Percentiles rank a stretch among this genome's conserved stretches.
phyloP scores from a whole-genome alignment of 1,284 basidiomycete species.

The Ceraceosorus guamensis region DNA sequence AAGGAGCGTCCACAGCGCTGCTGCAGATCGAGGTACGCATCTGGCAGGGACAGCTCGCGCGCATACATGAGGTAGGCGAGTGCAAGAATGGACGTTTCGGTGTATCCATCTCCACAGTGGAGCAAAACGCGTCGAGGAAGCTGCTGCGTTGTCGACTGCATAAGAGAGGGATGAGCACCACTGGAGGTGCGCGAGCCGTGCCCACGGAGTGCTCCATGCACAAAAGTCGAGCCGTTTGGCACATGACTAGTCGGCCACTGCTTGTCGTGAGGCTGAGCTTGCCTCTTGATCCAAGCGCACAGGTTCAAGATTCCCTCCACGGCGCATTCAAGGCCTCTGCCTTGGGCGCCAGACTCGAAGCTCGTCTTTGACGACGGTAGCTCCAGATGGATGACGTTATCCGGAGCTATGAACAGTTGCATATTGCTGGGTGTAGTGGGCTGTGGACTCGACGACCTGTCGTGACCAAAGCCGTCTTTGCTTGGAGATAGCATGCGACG shows the following conservation, averaged over 20 bases:
- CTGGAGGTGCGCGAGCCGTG: not conserved
- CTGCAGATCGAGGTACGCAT: constrained; percentile 74
- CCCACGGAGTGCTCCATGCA: constrained; percentile 13
- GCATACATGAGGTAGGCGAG: constrained; percentile 80
- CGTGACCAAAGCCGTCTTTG: constrained; percentile 2
- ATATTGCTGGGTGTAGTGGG: constrained; percentile 31
- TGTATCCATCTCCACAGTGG: constrained; percentile 53
- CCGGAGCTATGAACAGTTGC: constrained; percentile 33
- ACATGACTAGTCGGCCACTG: not conserved
- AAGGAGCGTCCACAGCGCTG: constrained; percentile 60
- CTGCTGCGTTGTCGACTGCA: constrained; percentile 2
- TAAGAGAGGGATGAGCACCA: not conserved
- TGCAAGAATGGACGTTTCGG: constrained; percentile 82
- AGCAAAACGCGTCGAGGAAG: constrained; percentile 28
- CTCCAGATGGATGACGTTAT: constrained; percentile 45
- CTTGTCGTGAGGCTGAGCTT: constrained; percentile 18
- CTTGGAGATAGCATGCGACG: not conserved
- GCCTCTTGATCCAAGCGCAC: constrained; percentile 45
- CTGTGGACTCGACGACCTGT: constrained; percentile 1
- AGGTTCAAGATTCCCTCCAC: constrained; percentile 37
- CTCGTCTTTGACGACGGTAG: constrained; percentile 15
- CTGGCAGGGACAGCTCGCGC: constrained; percentile 62
- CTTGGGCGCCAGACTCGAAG: constrained; percentile 8
- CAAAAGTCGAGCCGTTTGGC: constrained; percentile 10
- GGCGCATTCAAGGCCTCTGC: constrained; percentile 7